Evolutionary conservation across 2,329 filamentous ascomycete genomes (phyloP), one percentile per base, ranked within the genome.

Genomic region (Balansia obtecta): DNA sequence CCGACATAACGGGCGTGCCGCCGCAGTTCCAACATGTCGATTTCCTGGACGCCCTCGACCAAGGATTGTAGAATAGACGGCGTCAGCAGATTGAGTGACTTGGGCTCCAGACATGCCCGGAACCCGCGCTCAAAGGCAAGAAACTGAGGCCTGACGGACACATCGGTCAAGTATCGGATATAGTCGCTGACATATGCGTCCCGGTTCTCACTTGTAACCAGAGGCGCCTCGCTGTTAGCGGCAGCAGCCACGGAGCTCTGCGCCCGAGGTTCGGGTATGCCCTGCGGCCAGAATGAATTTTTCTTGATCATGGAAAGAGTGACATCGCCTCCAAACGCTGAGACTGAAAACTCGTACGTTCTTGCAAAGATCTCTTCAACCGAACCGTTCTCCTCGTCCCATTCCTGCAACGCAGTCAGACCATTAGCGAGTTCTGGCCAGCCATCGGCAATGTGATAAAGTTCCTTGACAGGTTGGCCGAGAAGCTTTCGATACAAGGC

Each of bases 371-470:
- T 65, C 56, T 95, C 88, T 53, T 84, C 85, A 1, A 95, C 85
- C 20, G 83, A 73, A 0, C 88, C 88, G 48, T 93, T 72, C 41
- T 72, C 74, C 58, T 84, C 85, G 45, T 84, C 76, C 88, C 88
- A 96, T 43, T 85, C 76, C 2, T 91, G 70, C 1, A 97, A 71
- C 3, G 76, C 73, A 4, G 80, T 81, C 15, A 98, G 73, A 0
- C 88, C 86, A 57, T 76, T 88, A 1, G 82, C 80, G 3, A 95
- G 74, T 15, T 85, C 82, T 1, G 88, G 86, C 91, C 91, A 97
- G 4, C 88, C 89, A 58, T 96, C 90, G 2, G 76, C 73, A 54
- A 97, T 88, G 62, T 90, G 83, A 45, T 88, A 79, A 2, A 93
- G 70, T 51, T 83, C 77, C 34, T 79, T 80, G 15, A 86, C 80